phyloP scores from a whole-genome alignment of 2,329 filamentous ascomycete species.

The Colletotrichum lini region DNA sequence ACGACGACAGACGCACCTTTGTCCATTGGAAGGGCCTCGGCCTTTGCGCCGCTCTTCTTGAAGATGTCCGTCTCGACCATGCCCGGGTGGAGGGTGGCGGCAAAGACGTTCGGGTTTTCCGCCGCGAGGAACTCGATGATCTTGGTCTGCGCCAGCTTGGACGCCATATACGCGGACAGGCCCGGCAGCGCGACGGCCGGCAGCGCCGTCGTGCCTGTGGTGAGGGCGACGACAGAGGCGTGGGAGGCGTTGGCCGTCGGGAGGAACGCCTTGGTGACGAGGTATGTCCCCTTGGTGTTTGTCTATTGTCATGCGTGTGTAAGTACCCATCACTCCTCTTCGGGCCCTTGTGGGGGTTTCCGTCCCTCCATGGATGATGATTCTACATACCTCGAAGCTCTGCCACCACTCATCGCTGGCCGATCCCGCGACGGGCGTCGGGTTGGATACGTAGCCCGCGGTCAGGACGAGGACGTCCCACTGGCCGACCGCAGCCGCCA shows the following conservation, averaged over 20 bases:
- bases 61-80: slow-evolving; percentile 46
- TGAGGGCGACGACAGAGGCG: slow-evolving; percentile 43
- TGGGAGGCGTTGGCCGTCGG: slow-evolving; percentile 48
- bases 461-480: slow-evolving; percentile 44
- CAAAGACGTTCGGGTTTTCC: slow-evolving; percentile 46
- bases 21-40: slow-evolving; percentile 45
- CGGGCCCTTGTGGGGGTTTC: not conserved
- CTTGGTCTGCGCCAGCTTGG: slow-evolving; percentile 50
- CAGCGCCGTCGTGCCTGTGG: slow-evolving; percentile 43
- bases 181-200: slow-evolving; percentile 43
- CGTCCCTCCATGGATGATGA: not conserved
- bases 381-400: slow-evolving; percentile 44
- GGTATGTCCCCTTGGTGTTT: slow-evolving; percentile 65
- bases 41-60: slow-evolving; percentile 43
- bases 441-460: slow-evolving; percentile 40
- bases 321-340: not conserved
- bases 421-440: slow-evolving; percentile 40
- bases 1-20: slow-evolving; percentile 36
- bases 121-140: slow-evolving; percentile 47
- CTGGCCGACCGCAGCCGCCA: slow-evolving; percentile 37
- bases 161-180: slow-evolving; percentile 40
- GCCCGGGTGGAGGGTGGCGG: slow-evolving; percentile 46
- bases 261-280: slow-evolving; percentile 62
- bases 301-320: slow-evolving; percentile 47
- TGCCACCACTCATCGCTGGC: slow-evolving; percentile 45